Evolutionary conservation across 768 basidiomycete genomes (phyloP), one percentile per base, ranked within the genome.

Genomic region (Plicaturopsis crispa): DNA sequence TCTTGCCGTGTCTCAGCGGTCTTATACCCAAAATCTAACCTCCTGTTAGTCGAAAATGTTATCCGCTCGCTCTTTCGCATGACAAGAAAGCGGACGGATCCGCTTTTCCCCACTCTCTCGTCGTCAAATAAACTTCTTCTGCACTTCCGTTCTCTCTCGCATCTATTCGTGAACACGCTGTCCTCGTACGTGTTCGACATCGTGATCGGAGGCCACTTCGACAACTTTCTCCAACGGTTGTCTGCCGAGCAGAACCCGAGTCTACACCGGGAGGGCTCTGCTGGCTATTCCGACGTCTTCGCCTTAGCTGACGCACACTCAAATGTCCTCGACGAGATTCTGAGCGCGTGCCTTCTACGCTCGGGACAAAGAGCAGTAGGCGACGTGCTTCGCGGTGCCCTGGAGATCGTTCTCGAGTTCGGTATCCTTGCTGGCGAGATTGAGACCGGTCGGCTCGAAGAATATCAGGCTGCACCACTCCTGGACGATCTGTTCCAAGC

Each of bases 141-240:
- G 6, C 74, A 78, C 46, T 80, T 90, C 48, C 77, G 87, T 32
- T 90, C 89, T 50, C 64, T 77, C 28, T 75, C 78, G 1, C 78
- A 86, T 18, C 65, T 77, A 4, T 89, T 92, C 60, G 63, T 90
- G 26, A 65, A 62, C 13, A 68, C 64, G n/a, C 63, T 93, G 21
- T 73, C 75, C 3, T 62, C 71, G 23, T 90, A 93, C 47, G 66
- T 89, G 16, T 80, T 81, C 39, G 86, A 90, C 54, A 75, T 74
- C n/a, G 90, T 78, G 2, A 88, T 94, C 41, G 73, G 78, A 10
- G 76, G 75, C 20, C 82, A 85, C 50, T 84, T 88, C 46, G 76
- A 80, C 43, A 66, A 72, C 1, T 89, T 93, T 61, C 54, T 86
- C 24, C 56, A 56, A 7, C 63, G 59, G 5, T 51, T 69, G 23